A percentile compares a stretch with the other conserved stretches of the same genome.
Evolutionary conservation across 345 rosid species (phyloP).

Genomic region (Eucalyptus cladocalyx): DNA sequence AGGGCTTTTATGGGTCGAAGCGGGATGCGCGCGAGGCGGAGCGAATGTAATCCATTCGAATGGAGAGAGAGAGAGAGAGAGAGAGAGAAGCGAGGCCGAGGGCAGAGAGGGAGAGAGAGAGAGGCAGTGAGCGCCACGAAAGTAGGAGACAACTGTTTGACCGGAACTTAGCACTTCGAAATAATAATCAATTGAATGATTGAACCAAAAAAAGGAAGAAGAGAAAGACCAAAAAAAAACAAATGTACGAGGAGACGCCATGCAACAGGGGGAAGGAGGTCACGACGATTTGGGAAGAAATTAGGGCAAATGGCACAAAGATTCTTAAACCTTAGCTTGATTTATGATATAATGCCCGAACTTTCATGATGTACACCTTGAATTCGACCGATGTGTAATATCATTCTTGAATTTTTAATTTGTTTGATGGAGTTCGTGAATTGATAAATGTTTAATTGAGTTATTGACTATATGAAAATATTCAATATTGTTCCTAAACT

Average conservation of each 20-base stretch:
- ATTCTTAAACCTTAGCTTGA: neutral
- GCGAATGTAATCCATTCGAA: neutral
- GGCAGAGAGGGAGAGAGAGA: neutral
- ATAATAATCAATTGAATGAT: neutral
- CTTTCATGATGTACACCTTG: neutral
- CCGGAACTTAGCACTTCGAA: neutral
- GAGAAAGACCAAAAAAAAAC: neutral
- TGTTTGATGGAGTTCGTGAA: neutral
- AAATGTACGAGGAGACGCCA: neutral
- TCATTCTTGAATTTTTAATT: fast-evolving
- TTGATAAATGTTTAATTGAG: neutral
- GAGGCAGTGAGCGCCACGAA: neutral
- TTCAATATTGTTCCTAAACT: fast-evolving
- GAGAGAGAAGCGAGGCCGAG: neutral
- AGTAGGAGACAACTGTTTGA: neutral
- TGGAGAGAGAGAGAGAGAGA: neutral
- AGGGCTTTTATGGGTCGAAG: neutral
- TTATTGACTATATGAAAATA: neutral
- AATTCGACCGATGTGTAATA: fast-evolving
- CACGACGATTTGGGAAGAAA: too few relatives aligned
- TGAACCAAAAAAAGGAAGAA: neutral
- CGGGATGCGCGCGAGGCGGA: neutral
- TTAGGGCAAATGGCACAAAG: neutral
- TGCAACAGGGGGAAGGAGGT: neutral
- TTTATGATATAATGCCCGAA: neutral